Evolutionary conservation across 176 grass and related monocot genomes (phyloP).

Genomic region (Ampelocalamus luodianensis): DNA sequence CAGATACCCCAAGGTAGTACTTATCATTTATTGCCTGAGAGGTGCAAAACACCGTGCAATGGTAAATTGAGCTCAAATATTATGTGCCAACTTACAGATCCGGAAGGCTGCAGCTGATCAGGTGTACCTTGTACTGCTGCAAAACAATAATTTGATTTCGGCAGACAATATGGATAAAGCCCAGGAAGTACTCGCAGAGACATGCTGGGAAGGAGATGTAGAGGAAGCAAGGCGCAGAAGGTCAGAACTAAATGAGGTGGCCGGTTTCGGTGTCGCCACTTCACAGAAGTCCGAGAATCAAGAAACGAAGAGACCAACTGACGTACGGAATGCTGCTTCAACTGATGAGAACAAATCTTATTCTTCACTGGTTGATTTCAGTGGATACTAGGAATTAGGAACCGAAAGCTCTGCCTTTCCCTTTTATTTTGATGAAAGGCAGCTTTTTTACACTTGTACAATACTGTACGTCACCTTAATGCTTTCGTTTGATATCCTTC

Average conservation of each 20-base stretch:
- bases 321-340: not conserved
- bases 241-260: slow-evolving; percentile 57
- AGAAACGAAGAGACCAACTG: slow-evolving; percentile 38
- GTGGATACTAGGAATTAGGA: slow-evolving; percentile 60
- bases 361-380: slow-evolving; percentile 88
- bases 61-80: slow-evolving; percentile 19
- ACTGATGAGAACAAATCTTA: slow-evolving; percentile 89
- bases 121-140: slow-evolving; percentile 85
- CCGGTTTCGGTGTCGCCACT: slow-evolving; percentile 49
- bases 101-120: slow-evolving; percentile 88
- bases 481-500: not conserved
- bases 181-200: slow-evolving; percentile 69
- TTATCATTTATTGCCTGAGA: slow-evolving; percentile 13
- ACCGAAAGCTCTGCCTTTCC: not conserved
- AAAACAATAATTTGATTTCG: slow-evolving; percentile 59
- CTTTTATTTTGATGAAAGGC: not conserved
- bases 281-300: slow-evolving; percentile 23
- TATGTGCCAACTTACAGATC: slow-evolving; percentile 53
- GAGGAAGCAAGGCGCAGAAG: slow-evolving; percentile 67
- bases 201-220: slow-evolving; percentile 86
- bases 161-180: slow-evolving; percentile 63
- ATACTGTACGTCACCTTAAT: not conserved
- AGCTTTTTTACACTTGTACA: not conserved
- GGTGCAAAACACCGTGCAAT: not conserved
- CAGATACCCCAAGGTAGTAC: slow-evolving; percentile 87